A percentile compares a stretch with the other conserved stretches of the same genome.
Conservation (phyloP, 1,139 yeast genomes). For the Pneumocystis oryctolagi region DNA sequence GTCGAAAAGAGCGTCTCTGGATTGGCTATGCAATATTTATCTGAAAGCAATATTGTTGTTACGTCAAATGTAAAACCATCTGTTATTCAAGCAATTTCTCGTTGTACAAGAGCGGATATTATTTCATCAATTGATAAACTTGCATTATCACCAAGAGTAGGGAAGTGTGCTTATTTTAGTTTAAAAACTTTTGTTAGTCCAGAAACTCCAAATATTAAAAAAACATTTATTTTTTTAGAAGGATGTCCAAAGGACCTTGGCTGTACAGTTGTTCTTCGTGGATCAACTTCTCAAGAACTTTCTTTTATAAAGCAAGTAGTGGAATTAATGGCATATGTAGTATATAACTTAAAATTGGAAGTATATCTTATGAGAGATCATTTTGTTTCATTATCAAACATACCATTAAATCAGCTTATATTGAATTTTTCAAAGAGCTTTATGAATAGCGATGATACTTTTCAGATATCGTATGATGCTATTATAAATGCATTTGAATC, state of each 20-base stretch:
- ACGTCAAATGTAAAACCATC: conserved; percentile 68
- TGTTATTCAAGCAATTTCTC: conserved; percentile 63
- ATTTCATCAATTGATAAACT: conserved; percentile 50
- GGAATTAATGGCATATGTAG: conserved; percentile 64
- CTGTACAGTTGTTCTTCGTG: conserved; percentile 68
- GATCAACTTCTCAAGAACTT: conserved; percentile 44
- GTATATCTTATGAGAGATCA: conserved; percentile 67
- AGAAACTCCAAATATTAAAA: conserved; percentile 33
- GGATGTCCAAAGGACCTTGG: conserved; percentile 69
- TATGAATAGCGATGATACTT: not conserved
- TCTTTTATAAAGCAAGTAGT: conserved; percentile 61
- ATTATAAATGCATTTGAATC: conserved; percentile 10
- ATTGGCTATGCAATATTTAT: conserved; percentile 55
- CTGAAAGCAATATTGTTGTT: conserved; percentile 57
- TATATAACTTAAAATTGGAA: conserved; percentile 66
- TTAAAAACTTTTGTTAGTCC: conserved; percentile 47
- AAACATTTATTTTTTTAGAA: conserved; percentile 59
- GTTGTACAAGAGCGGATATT: conserved; percentile 73
- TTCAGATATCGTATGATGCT: not conserved
- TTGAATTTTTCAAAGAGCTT: not conserved
- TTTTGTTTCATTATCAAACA: conserved; percentile 36
- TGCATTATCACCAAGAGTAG: conserved; percentile 47
- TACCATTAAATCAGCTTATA: conserved; percentile 13
- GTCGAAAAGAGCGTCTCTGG: conserved; percentile 78
- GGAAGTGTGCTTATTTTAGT: conserved; percentile 57